These are phyloP conservation scores for Pythium sukuiense DNA, from an alignment of 352 stramenopile genomes.

Conservation along the genomic window DNA sequence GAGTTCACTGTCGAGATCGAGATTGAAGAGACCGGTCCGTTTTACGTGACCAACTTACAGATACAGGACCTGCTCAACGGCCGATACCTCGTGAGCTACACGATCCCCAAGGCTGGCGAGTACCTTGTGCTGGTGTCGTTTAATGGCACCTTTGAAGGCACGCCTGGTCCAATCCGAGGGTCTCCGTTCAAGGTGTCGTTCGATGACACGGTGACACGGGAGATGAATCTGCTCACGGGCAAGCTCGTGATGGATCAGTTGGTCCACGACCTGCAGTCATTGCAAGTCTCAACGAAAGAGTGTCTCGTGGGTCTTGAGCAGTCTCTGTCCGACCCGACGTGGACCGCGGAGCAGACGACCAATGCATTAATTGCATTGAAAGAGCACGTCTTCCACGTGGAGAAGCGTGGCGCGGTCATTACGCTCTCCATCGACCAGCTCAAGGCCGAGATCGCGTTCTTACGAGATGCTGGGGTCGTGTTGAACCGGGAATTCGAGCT, in stretches of 20 bases:
- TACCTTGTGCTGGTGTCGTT: slow-evolving; percentile 91
- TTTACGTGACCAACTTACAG: slow-evolving; percentile 56
- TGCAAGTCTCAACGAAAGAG: slow-evolving; percentile 65
- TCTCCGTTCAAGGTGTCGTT: slow-evolving; percentile 88
- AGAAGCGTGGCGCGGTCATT: slow-evolving; percentile 70
- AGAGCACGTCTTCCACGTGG: slow-evolving; percentile 76
- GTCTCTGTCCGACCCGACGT: slow-evolving; percentile 53
- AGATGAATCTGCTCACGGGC: slow-evolving; percentile 82
- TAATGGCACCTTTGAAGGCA: slow-evolving; percentile 90
- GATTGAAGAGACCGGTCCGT: slow-evolving; percentile 42
- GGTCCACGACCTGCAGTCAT: slow-evolving; percentile 55
- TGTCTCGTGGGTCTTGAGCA: slow-evolving; percentile 74
- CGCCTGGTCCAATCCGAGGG: slow-evolving; percentile 84
- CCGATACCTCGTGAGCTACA: slow-evolving; percentile 94
- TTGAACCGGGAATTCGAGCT: slow-evolving; percentile 60
- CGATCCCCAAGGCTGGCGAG: slow-evolving; percentile 68
- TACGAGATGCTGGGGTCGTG: slow-evolving; percentile 56
- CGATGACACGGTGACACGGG: slow-evolving; percentile 72
- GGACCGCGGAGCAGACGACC: slow-evolving; percentile 61
- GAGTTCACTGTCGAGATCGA: slow-evolving; percentile 85
- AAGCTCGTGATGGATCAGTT: slow-evolving; percentile 79
- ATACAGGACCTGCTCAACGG: slow-evolving; percentile 91
- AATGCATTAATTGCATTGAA: slow-evolving; percentile 70
- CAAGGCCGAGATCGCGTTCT: slow-evolving; percentile 61
- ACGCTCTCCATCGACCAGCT: slow-evolving; percentile 65